Percentiles rank a stretch among this genome's conserved stretches.
phyloP scores from a whole-genome alignment of 495 filamentous ascomycete genomes.

The Xylaria sp. region DNA sequence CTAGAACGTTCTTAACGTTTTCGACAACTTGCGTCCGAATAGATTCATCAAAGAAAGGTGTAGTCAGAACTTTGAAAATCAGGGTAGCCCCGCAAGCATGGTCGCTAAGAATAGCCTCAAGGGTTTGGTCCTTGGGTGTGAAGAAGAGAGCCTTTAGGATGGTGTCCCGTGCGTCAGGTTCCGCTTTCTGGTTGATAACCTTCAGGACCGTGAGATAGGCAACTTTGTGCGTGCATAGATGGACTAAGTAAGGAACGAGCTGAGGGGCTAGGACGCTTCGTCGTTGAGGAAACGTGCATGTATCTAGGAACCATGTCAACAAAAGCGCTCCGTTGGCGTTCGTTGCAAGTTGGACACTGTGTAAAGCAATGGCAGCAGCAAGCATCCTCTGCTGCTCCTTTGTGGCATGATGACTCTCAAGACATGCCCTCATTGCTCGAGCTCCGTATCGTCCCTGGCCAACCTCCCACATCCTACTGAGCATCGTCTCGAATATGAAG shows the following conservation, averaged over 20 bases:
- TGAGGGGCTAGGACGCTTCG: constrained; percentile 91
- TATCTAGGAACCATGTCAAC: constrained; percentile 98
- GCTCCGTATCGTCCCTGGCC: constrained; percentile 93
- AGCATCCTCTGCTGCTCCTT: constrained; percentile 96
- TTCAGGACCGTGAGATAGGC: constrained; percentile 97
- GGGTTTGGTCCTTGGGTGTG: constrained; percentile 81
- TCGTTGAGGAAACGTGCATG: constrained; percentile 92
- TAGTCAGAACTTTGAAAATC: constrained; percentile 98
- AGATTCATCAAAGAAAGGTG: constrained; percentile 94
- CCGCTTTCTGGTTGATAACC: constrained; percentile 97
- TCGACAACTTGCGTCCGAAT: constrained; percentile 87
- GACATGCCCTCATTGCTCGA: constrained; percentile 93
- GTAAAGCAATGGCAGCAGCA: constrained; percentile 90
- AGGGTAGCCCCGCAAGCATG: constrained; percentile 91
- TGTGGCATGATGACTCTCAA: constrained; percentile 94
- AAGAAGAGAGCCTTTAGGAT: constrained; percentile 95
- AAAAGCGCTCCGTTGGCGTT: constrained; percentile 95
- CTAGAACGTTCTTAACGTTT: constrained; percentile 87
- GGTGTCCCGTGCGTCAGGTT: constrained; percentile 90
- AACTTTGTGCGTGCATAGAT: constrained; percentile 98
- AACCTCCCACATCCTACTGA: constrained; percentile 93
- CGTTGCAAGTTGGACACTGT: constrained; percentile 95
- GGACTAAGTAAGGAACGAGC: constrained; percentile 94
- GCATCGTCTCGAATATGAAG: constrained; percentile 98
- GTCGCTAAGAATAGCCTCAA: constrained; percentile 91